Base-by-base conservation (phyloP, 768 basidiomycete genomes). In the Russula foetens region DNA sequence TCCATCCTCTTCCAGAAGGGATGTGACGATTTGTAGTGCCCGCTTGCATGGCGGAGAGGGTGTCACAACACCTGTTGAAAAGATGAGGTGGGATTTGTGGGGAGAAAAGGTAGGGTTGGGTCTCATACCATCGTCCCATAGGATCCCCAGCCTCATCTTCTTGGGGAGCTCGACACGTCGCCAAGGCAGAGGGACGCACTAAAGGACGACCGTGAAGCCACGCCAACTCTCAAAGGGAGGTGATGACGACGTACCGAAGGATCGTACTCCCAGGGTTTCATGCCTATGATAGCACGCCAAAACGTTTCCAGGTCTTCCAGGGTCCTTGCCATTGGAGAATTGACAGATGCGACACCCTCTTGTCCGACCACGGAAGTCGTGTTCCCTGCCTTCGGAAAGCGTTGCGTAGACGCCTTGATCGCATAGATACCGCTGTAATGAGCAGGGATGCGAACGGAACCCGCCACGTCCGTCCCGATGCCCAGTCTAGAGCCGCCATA, bases 251-350 rank as follows among this genome's bases (percentile, higher is more conserved):
- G 68, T 59, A 77, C 77, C 3, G 67, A 67, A 58, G 82, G 79
- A 67, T 88, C 87, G 61, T 87, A 86, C 17, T 77, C 74, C 84
- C 85, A 88, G 17, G 86, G 84, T 56, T 79, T 79, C 70, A 81
- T 81, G 47, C 72, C 72, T 23, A 86, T 75, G 8, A 88, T 75
- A 15, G 82, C 75, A 63, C 80, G 80, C 83, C 83, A 87, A 69
- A 87, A 83, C 56, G 84, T 81, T 52, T 80, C 78, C 39, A 89
- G 70, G 68, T 88, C 85, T 17, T 77, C 79, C 41, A 86, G 72
- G n/a, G 75, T 83, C 43, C 75, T 73, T 2, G 85, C 81, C 79
- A 88, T 81, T 1, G 87, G 85, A 23, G 83, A 77, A 43, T 78
- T 75, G 17, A 82, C 72, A 15, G 80, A 71, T 0, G 77, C 79